Evolutionary conservation across 352 stramenopile species (phyloP), one percentile per base, ranked within the genome.

Genomic region (Phytophthora brassicae): DNA sequence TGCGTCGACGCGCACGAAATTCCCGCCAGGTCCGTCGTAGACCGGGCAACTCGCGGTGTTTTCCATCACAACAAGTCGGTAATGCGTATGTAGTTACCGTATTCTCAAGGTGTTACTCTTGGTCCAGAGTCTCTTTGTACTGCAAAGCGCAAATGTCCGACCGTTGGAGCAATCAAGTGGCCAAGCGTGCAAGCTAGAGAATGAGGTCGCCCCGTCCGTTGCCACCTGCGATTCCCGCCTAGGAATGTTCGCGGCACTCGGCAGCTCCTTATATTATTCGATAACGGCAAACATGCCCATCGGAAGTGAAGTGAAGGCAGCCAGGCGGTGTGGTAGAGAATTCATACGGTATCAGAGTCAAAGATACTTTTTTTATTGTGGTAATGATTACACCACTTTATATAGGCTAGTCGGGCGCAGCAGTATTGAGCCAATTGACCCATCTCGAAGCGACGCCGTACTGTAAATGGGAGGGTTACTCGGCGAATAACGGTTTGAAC

Each of bases 251-350:
- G 64, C 45, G 36, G 64, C 64, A 68, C 36, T 43, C 52, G 55
- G 56, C 16, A 17, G 41, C 55, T 65, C 48, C n/a, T n/a, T n/a
- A n/a, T n/a, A n/a, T n/a, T n/a, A 55, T 54, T 28, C 39, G 35
- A 62, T 63, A 70, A 66, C 56, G 56, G 63, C 63, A 62, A n/a
- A 67, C 14, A 9, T 65, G 62, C 56, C 62, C 56, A 66, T 70
- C 49, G 62, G 51, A 26, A 42, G 49, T 29, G 56, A 66, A 65
- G 56, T 52, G 29, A 20, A 12, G 7, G 63, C 63, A 70, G 63
- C 63, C 63, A 66, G 63, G 63, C 63, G 63, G 22, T 48, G 46
- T 49, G 59, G 59, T 42, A 68, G 53, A 64, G 53, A 59, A 36
- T n/a, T n/a, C n/a, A 31, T 8, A 31, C 12, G 43, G 52, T 63